Conservation (phyloP, 164 flowering plant species). For the Nymphaea colorata region DNA sequence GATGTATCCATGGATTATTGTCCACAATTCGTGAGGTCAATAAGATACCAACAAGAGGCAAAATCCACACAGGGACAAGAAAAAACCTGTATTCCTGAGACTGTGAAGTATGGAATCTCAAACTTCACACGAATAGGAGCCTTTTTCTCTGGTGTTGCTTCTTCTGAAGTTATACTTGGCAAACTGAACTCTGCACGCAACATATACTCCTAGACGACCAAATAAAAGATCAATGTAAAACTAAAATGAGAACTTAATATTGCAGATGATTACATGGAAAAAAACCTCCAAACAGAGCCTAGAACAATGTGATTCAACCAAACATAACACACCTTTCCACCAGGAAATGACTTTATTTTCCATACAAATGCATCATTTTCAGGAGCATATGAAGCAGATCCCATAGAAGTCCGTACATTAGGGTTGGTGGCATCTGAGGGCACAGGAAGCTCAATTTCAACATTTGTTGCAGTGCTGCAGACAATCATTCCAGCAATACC, state of each 20-base stretch:
- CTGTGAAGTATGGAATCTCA: slow-evolving; percentile 97
- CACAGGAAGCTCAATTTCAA: slow-evolving; percentile 84
- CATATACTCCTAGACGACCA: slow-evolving; percentile 70
- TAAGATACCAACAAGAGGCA: neutral
- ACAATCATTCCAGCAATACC: neutral
- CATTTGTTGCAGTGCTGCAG: slow-evolving; percentile 90
- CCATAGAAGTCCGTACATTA: slow-evolving; percentile 89
- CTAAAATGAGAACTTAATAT: neutral
- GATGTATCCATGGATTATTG: neutral
- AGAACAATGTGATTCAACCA: neutral
- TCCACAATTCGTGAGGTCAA: neutral
- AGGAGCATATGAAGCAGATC: slow-evolving; percentile 93
- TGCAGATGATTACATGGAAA: too few species aligned
- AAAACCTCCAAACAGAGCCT: neutral
- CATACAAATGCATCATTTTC: slow-evolving; percentile 82
- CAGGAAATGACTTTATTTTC: slow-evolving; percentile 96
- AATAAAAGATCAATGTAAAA: neutral
- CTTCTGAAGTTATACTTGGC: slow-evolving; percentile 86
- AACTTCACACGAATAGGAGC: slow-evolving; percentile 98
- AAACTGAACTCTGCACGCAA: slow-evolving; percentile 88
- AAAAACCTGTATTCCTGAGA: slow-evolving; percentile 93
- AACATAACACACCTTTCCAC: slow-evolving; percentile 62
- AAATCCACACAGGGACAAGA: neutral
- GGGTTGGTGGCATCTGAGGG: slow-evolving; percentile 88
- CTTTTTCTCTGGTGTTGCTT: slow-evolving; percentile 73